These are phyloP conservation scores for Senna tora DNA, from an alignment of 306 rosid genomes.

Conservation along the genomic window DNA sequence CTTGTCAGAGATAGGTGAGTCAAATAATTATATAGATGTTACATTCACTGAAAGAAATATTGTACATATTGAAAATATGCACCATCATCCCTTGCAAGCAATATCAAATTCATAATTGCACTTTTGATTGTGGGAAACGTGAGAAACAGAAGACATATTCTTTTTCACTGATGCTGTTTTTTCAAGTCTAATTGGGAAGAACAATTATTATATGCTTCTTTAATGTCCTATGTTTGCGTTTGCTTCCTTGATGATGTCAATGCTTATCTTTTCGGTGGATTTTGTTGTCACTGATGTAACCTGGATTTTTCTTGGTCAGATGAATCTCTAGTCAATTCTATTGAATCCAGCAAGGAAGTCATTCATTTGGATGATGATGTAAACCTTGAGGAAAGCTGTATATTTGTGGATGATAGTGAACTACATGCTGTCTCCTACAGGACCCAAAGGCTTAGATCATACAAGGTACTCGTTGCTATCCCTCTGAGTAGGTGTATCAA, in stretches of 20 bases:
- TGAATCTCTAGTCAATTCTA: constrained; percentile 37
- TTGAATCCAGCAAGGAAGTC: constrained; percentile 52
- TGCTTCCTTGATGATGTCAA: background rate
- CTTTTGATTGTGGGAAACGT: constrained; percentile 3
- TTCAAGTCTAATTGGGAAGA: background rate
- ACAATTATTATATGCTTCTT: background rate
- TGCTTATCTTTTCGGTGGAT: constrained; percentile 2
- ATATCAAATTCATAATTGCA: background rate
- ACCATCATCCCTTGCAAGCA: background rate
- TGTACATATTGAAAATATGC: background rate
- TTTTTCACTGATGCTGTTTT: background rate
- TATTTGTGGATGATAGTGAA: constrained; percentile 54
- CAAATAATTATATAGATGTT: background rate
- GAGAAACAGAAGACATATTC: background rate
- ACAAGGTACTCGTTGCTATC: constrained; percentile 58
- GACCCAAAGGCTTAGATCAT: constrained; percentile 65
- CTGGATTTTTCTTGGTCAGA: constrained; percentile 44
- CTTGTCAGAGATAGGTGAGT: constrained; percentile 37
- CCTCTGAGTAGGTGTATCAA: constrained; percentile 18
- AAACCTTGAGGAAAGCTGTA: constrained; percentile 54
- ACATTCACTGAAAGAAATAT: background rate
- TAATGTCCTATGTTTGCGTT: background rate
- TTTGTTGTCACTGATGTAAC: constrained; percentile 27
- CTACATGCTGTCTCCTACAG: constrained; percentile 61
- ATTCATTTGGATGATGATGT: constrained; percentile 60